Conservation (phyloP, 139 green algal species). For the Haematococcus sp. region DNA sequence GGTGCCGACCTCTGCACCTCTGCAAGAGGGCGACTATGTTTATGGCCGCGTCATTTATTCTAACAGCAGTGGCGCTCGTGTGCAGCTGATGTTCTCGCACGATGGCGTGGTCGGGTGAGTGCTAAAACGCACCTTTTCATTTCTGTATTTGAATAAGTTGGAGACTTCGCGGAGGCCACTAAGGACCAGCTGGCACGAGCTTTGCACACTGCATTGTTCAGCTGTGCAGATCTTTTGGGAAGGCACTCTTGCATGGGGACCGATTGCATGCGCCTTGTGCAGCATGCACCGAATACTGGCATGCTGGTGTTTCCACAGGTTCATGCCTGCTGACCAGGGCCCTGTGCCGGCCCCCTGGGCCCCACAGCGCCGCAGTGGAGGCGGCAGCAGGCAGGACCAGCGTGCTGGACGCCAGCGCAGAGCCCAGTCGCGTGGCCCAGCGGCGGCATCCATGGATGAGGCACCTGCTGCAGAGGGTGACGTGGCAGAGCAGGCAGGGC, state of each 20-base stretch:
- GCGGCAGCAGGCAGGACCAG: neutral
- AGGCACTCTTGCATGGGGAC: neutral
- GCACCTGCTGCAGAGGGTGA: too few relatives aligned
- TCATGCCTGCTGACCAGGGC: constrained; percentile 13
- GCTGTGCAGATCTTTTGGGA: neutral
- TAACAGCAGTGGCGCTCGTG: neutral
- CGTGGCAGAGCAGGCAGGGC: neutral
- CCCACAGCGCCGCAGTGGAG: neutral
- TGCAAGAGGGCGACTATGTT: constrained; percentile 8
- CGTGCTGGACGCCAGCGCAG: neutral
- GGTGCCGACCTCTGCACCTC: neutral
- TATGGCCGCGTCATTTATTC: constrained; percentile 4
- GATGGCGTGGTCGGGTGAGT: constrained; percentile 15
- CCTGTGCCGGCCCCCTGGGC: constrained; percentile 8
- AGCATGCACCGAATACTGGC: neutral
- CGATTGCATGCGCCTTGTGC: too few relatives aligned
- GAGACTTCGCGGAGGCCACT: too few relatives aligned
- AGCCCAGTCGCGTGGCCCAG: neutral
- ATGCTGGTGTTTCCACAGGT: constrained; percentile 1
- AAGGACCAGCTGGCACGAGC: too few relatives aligned
- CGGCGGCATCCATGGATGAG: neutral
- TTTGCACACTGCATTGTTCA: too few relatives aligned
- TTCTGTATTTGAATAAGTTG: too few relatives aligned
- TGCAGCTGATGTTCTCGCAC: constrained; percentile 11
- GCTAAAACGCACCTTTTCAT: neutral